Base-by-base conservation (phyloP, 345 rosid genomes). In the Aethionema arabicum region DNA sequence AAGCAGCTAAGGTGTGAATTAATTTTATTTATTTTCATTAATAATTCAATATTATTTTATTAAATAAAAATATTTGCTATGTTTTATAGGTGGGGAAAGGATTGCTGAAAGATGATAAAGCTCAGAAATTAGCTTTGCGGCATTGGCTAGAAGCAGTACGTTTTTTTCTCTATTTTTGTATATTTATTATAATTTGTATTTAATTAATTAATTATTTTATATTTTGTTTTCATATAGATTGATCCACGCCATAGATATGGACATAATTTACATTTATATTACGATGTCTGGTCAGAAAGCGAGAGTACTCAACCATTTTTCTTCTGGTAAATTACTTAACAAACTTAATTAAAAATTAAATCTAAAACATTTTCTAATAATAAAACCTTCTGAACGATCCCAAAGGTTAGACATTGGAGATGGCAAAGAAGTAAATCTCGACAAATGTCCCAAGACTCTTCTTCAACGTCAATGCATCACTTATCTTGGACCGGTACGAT, bases 131-230 rank as follows among this genome's bases (percentile, higher is more conserved):
- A 49, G 95, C 97, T 50, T 67, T 92, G 46, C 90, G 85, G 51
- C 99, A 92, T 44, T 93, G 99, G 96, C 90, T 93, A 38, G 99
- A 93, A 83, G 97, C 99, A 67, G 97, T 90, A 78, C 79, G 96
- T 76, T 41, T 42, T 37, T 47, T 0, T 15, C 13, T 7, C 5
- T 7, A 9, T 13, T 56, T 37, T 5, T 15, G 1, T 49, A 49
- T 21, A 48, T 31, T 45, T 43, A 10, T 9, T 55, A 48, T 56
- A 27, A 2, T 8, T 12, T 0, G 7, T 29, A 6, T 32, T 5
- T 33, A 29, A 11, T 56, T 32, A 10, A n/a, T n/a, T n/a, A n/a
- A n/a, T 4, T 38, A 4, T 43, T 47, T 47, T 35, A 13, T 11
- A 51, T 46, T 40, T 33, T 4, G 4, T 51, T 33, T 1, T 55